Evolutionary conservation across 1,284 basidiomycete genomes (phyloP), one percentile per base, ranked within the genome.

Genomic region (Hemileia vastatrix): DNA sequence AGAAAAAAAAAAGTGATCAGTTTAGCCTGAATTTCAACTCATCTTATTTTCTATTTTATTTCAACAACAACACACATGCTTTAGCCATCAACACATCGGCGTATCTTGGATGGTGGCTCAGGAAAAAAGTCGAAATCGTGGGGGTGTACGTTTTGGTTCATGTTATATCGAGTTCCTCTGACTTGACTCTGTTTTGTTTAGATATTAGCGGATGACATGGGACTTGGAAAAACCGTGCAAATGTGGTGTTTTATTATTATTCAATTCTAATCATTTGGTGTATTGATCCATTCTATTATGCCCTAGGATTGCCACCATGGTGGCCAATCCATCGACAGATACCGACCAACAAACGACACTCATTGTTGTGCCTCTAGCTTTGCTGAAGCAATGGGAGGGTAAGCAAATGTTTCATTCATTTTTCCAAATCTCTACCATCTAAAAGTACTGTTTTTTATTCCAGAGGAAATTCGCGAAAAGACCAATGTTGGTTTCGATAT

Each of bases 321-420:
- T 79, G 23, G 78, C 79, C 70, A 84, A 86, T 67, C 77, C 79
- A 68, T 81, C 84, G 0, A 64, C 66, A 0, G 79, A 81, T 32
- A 81, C 82, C 6, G 76, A 78, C 5, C 67, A 76, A 54, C 78
- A 78, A 50, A 81, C 81, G 2, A 86, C 83, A 5, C 79, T 87
- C 2, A 80, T 87, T 53, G 80, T 87, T 24, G 85, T 86, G 0
- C 86, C 86, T 0, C 81, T 84, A 1, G 85, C 85, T 2, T 78
- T 87, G 13, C 77, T 87, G 15, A 79, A 82, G 52, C 84, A 86
- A 77, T 85, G 79, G 67, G 75, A 80, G 33, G 81, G 80, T n/a
- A n/a, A n/a, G n/a, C n/a, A n/a, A n/a, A n/a, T n/a, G n/a, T n/a
- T n/a, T n/a, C n/a, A n/a, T n/a, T n/a, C n/a, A n/a, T n/a, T n/a